Percentiles rank a stretch among this genome's conserved stretches.
These are phyloP conservation scores for Kurtzmaniella cleridarum DNA, from an alignment of 805 yeast genomes.

Conservation along the genomic window DNA sequence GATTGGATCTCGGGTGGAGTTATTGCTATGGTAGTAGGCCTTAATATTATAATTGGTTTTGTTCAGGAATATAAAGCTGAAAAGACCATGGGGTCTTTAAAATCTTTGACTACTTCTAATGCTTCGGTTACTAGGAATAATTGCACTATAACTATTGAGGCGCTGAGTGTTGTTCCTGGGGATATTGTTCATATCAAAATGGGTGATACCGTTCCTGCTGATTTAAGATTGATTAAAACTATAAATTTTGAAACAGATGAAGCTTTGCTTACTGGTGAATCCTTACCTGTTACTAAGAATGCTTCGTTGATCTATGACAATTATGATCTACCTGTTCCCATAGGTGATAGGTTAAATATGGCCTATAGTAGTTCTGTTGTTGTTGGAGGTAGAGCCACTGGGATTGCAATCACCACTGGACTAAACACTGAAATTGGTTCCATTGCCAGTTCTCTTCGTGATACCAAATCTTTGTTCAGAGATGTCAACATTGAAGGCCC, in stretches of 20 bases:
- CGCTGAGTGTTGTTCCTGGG: constrained; percentile 43
- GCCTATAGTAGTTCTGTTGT: constrained; percentile 34
- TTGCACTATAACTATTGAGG: constrained; percentile 24
- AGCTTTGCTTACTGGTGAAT: constrained; percentile 39
- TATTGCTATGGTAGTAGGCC: constrained; percentile 39
- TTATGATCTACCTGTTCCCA: constrained; percentile 28
- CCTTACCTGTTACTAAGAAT: constrained; percentile 29
- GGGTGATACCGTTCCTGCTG: constrained; percentile 43
- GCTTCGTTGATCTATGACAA: constrained; percentile 32
- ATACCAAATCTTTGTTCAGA: constrained; percentile 17
- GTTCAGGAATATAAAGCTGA: constrained; percentile 48
- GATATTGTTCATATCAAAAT: constrained; percentile 35
- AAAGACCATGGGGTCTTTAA: constrained; percentile 45
- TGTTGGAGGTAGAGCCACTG: constrained; percentile 37
- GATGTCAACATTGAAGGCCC: constrained; percentile 31
- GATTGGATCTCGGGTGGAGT: constrained; percentile 42
- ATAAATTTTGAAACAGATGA: constrained; percentile 40
- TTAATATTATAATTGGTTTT: constrained; percentile 46
- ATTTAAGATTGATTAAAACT: constrained; percentile 29
- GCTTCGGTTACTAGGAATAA: constrained; percentile 44
- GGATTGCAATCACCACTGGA: constrained; percentile 36
- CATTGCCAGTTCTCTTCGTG: constrained; percentile 31
- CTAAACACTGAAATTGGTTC: constrained; percentile 37
- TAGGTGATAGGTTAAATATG: constrained; percentile 32
- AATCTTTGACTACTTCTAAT: constrained; percentile 41